phyloP scores from a whole-genome alignment of 176 grass and related monocot species.

The Oryza officinalis region DNA sequence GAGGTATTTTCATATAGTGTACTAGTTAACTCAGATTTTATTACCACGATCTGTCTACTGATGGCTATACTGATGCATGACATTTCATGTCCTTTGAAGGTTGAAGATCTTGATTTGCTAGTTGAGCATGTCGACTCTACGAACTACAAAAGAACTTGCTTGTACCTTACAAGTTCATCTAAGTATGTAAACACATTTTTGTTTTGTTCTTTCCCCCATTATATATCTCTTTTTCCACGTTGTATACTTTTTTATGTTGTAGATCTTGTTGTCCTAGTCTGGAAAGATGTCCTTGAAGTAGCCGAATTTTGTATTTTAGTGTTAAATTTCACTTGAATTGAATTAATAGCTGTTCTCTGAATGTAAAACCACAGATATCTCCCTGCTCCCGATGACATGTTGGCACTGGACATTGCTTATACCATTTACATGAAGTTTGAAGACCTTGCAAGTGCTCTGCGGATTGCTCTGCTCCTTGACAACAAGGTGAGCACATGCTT shows the following conservation, averaged over 20 bases:
- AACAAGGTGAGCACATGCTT: slow-evolving; percentile 55
- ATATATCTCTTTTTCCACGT: background rate
- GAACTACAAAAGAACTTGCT: slow-evolving; percentile 86
- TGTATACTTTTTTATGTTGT: background rate
- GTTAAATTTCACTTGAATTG: slow-evolving; percentile 15
- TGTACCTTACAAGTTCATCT: slow-evolving; percentile 95
- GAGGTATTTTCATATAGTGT: slow-evolving; percentile 55
- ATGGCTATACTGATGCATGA: background rate
- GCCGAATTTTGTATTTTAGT: background rate
- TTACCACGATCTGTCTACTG: background rate
- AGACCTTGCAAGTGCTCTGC: slow-evolving; percentile 83
- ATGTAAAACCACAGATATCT: slow-evolving; percentile 62
- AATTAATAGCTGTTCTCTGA: slow-evolving; percentile 9
- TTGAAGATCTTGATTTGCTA: slow-evolving; percentile 96
- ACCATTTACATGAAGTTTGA: slow-evolving; percentile 91
- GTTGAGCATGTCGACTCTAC: slow-evolving; percentile 89
- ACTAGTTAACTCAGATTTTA: background rate
- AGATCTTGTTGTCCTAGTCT: background rate
- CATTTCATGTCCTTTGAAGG: slow-evolving; percentile 49
- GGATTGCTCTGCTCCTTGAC: slow-evolving; percentile 74
- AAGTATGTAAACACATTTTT: slow-evolving; percentile 45
- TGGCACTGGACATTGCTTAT: slow-evolving; percentile 94
- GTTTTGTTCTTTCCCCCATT: background rate
- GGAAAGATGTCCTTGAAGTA: background rate
- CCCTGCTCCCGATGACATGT: slow-evolving; percentile 72